These are phyloP conservation scores for Sorghum bicolor DNA, from an alignment of 176 grass and related monocot genomes.

Conservation along the genomic window DNA sequence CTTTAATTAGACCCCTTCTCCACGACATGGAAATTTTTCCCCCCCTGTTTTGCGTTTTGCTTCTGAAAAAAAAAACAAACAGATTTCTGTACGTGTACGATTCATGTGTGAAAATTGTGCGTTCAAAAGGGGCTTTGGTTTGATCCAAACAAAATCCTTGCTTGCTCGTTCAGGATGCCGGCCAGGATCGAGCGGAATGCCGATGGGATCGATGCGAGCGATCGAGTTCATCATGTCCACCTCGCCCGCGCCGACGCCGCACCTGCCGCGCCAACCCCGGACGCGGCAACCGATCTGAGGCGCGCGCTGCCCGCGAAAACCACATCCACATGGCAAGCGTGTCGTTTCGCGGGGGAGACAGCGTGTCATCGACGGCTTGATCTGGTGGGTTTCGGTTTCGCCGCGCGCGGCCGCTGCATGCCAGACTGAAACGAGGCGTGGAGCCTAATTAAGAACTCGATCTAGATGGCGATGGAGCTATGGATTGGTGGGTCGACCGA, in stretches of 20 bases:
- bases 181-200: background rate
- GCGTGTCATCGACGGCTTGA: background rate
- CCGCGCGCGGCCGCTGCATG: no score
- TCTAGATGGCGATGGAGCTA: no score
- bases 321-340: background rate
- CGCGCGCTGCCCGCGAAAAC: background rate
- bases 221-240: background rate
- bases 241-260: slow-evolving; percentile 15
- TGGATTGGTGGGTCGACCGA: no score
- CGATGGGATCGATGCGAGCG: background rate
- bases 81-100: no score
- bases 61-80: no score
- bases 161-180: background rate
- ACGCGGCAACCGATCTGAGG: background rate
- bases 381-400: background rate
- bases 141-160: background rate
- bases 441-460: background rate
- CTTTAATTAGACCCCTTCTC: no score
- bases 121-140: no score
- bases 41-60: no score
- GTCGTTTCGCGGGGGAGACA: background rate
- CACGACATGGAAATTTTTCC: no score
- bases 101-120: no score
- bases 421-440: background rate
- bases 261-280: slow-evolving; percentile 3